Percentiles rank a stretch among this genome's conserved stretches.
These are phyloP conservation scores for Ceraceosorus bombacis DNA, from an alignment of 1,284 basidiomycete species.

Conservation along the genomic window DNA sequence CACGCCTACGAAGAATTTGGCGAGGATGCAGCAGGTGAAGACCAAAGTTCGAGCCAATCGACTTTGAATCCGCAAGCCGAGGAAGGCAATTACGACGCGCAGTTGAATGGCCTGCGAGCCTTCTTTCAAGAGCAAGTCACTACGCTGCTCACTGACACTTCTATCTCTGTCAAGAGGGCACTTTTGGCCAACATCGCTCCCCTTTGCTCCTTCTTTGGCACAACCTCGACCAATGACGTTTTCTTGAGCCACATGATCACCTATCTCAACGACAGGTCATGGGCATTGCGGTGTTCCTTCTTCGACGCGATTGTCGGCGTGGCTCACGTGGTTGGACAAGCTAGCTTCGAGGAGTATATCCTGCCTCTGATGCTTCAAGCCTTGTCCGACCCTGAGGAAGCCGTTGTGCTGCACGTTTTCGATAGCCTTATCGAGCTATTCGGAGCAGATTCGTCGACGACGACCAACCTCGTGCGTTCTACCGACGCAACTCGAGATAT, in stretches of 20 bases:
- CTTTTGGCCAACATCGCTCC: conserved; percentile 69
- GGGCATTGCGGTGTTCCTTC: conserved; percentile 81
- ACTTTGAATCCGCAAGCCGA: conserved; percentile 23
- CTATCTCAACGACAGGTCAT: conserved; percentile 87
- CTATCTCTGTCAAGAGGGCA: conserved; percentile 55
- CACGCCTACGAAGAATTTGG: conserved; percentile 58
- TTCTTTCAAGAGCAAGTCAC: conserved; percentile 82
- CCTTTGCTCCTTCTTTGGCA: conserved; percentile 83
- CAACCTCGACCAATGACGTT: conserved; percentile 87
- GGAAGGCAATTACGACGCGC: conserved; percentile 31
- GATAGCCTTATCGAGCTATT: conserved; percentile 68
- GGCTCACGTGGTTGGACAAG: conserved; percentile 51
- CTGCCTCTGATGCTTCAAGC: conserved; percentile 91
- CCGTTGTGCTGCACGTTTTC: conserved; percentile 79
- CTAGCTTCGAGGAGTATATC: conserved; percentile 62
- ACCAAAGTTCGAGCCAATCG: conserved; percentile 3
- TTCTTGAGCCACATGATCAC: conserved; percentile 96
- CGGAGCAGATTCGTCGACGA: too few relatives aligned
- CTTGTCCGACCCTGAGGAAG: conserved; percentile 76
- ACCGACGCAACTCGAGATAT: background rate
- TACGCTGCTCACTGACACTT: conserved; percentile 57
- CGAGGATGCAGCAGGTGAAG: conserved; percentile 49
- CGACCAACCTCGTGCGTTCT: conserved; percentile 48
- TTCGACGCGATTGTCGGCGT: conserved; percentile 93
- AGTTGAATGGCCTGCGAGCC: conserved; percentile 71